Evolutionary conservation across 257 asterid genomes (phyloP).

Genomic region (Eustoma russellianum): DNA sequence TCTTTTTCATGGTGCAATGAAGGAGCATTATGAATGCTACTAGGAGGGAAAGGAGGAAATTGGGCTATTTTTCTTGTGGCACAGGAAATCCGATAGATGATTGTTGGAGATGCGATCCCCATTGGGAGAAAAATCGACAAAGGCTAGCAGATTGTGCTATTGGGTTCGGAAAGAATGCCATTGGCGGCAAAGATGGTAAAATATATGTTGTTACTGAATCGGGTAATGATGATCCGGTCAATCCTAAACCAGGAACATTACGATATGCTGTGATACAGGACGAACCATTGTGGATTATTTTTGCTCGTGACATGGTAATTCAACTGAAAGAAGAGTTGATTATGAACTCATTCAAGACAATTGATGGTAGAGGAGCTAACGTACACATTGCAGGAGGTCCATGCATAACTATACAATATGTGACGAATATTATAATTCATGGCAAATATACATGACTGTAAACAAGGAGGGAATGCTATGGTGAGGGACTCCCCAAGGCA

Average conservation of each 20-base stretch:
- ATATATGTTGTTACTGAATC: constrained; percentile 63
- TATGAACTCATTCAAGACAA: constrained; percentile 78
- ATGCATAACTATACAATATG: constrained; percentile 67
- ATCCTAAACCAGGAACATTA: constrained; percentile 67
- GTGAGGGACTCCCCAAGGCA: constrained; percentile 62
- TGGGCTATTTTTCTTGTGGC: constrained; percentile 59
- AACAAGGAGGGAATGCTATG: constrained; percentile 67
- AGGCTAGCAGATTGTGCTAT: constrained; percentile 65
- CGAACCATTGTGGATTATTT: constrained; percentile 70
- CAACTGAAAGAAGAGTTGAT: constrained; percentile 65
- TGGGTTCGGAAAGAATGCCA: constrained; percentile 70
- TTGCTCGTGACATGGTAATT: constrained; percentile 70
- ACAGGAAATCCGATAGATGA: constrained; percentile 81
- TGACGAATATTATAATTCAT: constrained; percentile 65
- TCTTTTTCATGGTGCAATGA: constrained; percentile 17
- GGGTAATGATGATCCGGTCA: constrained; percentile 36
- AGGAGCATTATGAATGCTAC: constrained; percentile 52
- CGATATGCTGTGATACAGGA: constrained; percentile 57
- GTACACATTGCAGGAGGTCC: constrained; percentile 84
- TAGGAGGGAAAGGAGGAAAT: constrained; percentile 37
- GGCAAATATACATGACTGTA: constrained; percentile 74
- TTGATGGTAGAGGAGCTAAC: constrained; percentile 75
- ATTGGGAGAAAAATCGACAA: constrained; percentile 63
- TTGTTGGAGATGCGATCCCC: constrained; percentile 70
- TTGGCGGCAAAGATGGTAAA: constrained; percentile 61